Percentiles rank a stretch among this genome's conserved stretches.
phyloP scores from a whole-genome alignment of 352 stramenopile genomes.

The Phytophthora vignae region DNA sequence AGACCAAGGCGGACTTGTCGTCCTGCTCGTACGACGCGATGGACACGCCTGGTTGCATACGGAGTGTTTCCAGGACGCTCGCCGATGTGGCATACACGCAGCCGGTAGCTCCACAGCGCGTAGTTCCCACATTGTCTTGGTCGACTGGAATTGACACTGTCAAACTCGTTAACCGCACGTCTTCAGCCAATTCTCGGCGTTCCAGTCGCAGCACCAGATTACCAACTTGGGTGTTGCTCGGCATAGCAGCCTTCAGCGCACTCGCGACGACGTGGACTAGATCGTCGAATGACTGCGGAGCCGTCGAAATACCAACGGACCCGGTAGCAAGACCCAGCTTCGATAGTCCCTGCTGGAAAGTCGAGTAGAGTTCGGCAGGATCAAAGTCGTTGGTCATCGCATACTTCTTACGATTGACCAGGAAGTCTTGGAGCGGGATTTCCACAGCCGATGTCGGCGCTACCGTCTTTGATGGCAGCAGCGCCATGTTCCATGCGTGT shows the following conservation, averaged over 20 bases:
- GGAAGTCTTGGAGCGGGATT: conserved; percentile 33
- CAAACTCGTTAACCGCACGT: conserved; percentile 36
- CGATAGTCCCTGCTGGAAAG: conserved; percentile 26
- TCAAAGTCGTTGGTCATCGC: conserved; percentile 22
- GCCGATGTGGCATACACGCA: conserved; percentile 38
- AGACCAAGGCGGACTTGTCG: conserved; percentile 37
- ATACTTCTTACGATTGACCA: conserved; percentile 25
- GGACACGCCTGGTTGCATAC: conserved; percentile 26
- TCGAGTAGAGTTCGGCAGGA: conserved; percentile 26
- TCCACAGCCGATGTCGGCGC: conserved; percentile 14
- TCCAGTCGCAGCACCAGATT: conserved; percentile 32
- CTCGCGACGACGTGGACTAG: conserved; percentile 23
- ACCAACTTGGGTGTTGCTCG: conserved; percentile 9
- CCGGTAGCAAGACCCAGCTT: conserved; percentile 10
- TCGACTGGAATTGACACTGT: conserved; percentile 34
- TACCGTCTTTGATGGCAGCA: conserved; percentile 23
- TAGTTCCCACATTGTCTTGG: conserved; percentile 1
- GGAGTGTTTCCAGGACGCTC: conserved; percentile 30
- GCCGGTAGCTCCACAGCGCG: conserved; percentile 27
- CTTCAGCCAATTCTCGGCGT: conserved; percentile 16
- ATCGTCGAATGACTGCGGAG: conserved; percentile 24
- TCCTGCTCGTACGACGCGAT: conserved; percentile 28
- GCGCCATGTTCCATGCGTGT: conserved; percentile 39
- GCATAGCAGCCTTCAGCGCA: conserved; percentile 23
- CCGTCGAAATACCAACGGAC: neutral